Evolutionary conservation across 2,329 filamentous ascomycete genomes (phyloP).

Genomic region (Cadophora sp.): DNA sequence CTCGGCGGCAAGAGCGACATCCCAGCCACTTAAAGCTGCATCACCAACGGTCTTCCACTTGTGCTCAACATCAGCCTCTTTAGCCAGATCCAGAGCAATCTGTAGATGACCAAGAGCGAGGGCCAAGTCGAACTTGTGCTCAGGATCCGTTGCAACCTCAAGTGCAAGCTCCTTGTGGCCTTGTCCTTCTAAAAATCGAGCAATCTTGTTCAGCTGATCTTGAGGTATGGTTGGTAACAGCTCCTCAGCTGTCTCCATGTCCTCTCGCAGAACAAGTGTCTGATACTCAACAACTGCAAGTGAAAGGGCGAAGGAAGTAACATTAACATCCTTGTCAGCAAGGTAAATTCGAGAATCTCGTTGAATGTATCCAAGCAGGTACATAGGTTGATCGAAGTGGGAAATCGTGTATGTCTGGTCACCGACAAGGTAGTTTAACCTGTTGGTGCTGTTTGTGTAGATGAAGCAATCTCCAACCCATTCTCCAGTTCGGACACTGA

Average conservation of each 20-base stretch:
- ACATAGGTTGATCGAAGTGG: conserved; percentile 95
- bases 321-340: conserved; percentile 91
- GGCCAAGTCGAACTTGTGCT: conserved; percentile 96
- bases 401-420: conserved; percentile 98
- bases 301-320: conserved; percentile 89
- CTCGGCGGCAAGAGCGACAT: conserved; percentile 86
- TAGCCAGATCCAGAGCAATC: conserved; percentile 84
- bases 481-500: conserved; percentile 86
- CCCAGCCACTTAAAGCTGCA: conserved; percentile 84
- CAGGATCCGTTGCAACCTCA: conserved; percentile 90
- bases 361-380: conserved; percentile 93
- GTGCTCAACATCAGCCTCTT: conserved; percentile 86
- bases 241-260: conserved; percentile 90
- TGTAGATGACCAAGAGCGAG: conserved; percentile 83
- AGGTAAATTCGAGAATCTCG: conserved; percentile 95
- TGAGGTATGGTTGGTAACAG: conserved; percentile 82
- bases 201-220: conserved; percentile 98
- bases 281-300: conserved; percentile 96
- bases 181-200: conserved; percentile 95
- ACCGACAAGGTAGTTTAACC: conserved; percentile 95
- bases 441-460: conserved; percentile 96
- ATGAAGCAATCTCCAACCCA: conserved; percentile 99
- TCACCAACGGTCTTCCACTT: conserved; percentile 99
- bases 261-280: conserved; percentile 90
- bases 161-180: conserved; percentile 95